Conservation (phyloP, 1,284 basidiomycete genomes). For the Malassezia obtusa region DNA sequence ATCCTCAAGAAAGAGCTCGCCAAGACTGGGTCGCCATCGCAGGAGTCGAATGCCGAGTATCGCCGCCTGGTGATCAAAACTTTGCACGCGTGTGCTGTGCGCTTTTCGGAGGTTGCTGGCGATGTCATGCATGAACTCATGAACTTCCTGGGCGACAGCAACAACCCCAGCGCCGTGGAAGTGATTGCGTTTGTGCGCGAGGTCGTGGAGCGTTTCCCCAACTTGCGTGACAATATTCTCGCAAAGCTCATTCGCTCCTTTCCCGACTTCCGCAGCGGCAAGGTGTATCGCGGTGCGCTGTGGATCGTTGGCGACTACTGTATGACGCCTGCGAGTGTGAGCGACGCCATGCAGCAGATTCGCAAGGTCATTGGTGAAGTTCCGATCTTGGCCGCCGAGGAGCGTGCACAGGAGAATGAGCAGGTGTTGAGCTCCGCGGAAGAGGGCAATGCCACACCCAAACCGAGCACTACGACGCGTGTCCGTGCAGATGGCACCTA, state of each 20-base stretch:
- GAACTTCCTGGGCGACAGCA: constrained; percentile 95
- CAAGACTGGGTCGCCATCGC: constrained; percentile 64
- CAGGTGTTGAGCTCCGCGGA: constrained; percentile 16
- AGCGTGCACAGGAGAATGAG: constrained; percentile 43
- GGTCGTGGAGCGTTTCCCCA: constrained; percentile 95
- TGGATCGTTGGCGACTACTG: constrained; percentile 96
- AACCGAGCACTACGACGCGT: constrained; percentile 52
- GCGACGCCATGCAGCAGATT: constrained; percentile 63
- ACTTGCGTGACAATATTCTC: constrained; percentile 71
- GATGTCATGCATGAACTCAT: constrained; percentile 93
- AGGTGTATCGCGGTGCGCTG: constrained; percentile 89
- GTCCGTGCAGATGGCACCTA: constrained; percentile 95
- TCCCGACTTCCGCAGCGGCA: constrained; percentile 84
- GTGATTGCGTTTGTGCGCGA: constrained; percentile 93
- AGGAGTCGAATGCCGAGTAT: constrained; percentile 61
- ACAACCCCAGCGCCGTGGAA: constrained; percentile 87
- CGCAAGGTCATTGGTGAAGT: constrained; percentile 87
- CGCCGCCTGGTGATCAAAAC: constrained; percentile 93
- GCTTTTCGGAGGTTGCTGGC: constrained; percentile 94
- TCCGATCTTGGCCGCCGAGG: constrained; percentile 68
- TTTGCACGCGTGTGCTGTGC: constrained; percentile 91
- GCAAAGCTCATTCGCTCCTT: constrained; percentile 78
- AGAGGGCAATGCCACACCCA: constrained; percentile 32
- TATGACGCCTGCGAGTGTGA: constrained; percentile 32
- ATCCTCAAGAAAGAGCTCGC: constrained; percentile 98